Evolutionary conservation across 768 basidiomycete genomes (phyloP).

Genomic region (Chalciporus piperatus): DNA sequence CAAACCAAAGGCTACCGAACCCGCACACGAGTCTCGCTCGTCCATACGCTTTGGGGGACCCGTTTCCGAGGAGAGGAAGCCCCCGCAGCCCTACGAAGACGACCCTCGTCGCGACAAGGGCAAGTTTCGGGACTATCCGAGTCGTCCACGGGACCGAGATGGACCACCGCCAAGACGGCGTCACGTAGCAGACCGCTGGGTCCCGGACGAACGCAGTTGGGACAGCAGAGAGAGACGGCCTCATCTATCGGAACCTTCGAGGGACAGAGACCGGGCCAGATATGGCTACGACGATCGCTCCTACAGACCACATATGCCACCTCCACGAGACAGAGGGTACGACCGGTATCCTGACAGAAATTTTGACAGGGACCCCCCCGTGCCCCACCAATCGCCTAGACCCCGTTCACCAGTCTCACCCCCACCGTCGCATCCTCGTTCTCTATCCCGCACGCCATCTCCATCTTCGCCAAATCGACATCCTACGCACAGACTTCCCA

Average conservation of each 20-base stretch:
- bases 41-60: slow-evolving; percentile 31
- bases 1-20: slow-evolving; percentile 41
- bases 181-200: slow-evolving; percentile 22
- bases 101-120: slow-evolving; percentile 37
- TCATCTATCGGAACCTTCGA: slow-evolving; percentile 18
- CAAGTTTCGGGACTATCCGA: slow-evolving; percentile 21
- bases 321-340: slow-evolving; percentile 15
- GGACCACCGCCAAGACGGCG: slow-evolving; percentile 11
- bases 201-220: slow-evolving; percentile 26
- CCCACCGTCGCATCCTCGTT: slow-evolving; percentile 19
- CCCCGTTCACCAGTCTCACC: slow-evolving; percentile 23
- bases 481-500: slow-evolving; percentile 32
- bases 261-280: slow-evolving; percentile 27
- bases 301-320: slow-evolving; percentile 15
- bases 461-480: slow-evolving; percentile 35
- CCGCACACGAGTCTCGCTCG: slow-evolving; percentile 18
- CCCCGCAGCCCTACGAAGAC: slow-evolving; percentile 38
- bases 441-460: slow-evolving; percentile 40
- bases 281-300: slow-evolving; percentile 16
- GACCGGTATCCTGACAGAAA: slow-evolving; percentile 27
- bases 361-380: slow-evolving; percentile 23
- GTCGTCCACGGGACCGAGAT: slow-evolving; percentile 16
- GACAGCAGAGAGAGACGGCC: slow-evolving; percentile 28
- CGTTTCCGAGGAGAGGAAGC: slow-evolving; percentile 24
- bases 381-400: slow-evolving; percentile 17